Evolutionary conservation across 441 rosid genomes (phyloP).

Genomic region (Kokia cookei): DNA sequence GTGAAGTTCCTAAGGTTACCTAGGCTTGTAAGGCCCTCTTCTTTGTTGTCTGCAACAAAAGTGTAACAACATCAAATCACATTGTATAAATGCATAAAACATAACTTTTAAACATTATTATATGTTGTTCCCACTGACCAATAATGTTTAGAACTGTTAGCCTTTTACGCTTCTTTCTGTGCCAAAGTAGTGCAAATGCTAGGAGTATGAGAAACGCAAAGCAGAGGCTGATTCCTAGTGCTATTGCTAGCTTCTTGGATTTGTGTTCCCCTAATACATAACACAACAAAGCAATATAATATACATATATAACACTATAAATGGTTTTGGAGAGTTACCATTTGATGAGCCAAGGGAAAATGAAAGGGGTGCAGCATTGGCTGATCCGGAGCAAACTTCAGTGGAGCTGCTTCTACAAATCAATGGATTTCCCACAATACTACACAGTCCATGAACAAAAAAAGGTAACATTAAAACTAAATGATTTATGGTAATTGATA

Average conservation of each 20-base stretch:
- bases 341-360: conserved; percentile 43
- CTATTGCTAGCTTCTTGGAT: conserved; percentile 58
- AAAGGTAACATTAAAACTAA: background rate
- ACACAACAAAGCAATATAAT: background rate
- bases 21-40: conserved; percentile 51
- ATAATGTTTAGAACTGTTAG: conserved; percentile 33
- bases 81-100: background rate
- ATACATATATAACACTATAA: background rate
- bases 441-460: conserved; percentile 27
- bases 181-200: conserved; percentile 45
- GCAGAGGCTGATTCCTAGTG: conserved; percentile 62
- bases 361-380: conserved; percentile 39
- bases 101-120: background rate
- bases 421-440: conserved; percentile 72
- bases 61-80: background rate
- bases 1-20: conserved; percentile 74
- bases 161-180: conserved; percentile 35
- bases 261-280: conserved; percentile 35
- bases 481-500: background rate
- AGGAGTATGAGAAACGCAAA: conserved; percentile 42
- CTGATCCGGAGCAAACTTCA: conserved; percentile 58
- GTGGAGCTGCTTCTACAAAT: conserved; percentile 53
- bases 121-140: conserved; percentile 33
- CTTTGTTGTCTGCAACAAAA: conserved; percentile 55
- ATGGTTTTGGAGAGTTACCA: conserved; percentile 28